Conservation (phyloP, 306 rosid species). For the Malus sylvestris region DNA sequence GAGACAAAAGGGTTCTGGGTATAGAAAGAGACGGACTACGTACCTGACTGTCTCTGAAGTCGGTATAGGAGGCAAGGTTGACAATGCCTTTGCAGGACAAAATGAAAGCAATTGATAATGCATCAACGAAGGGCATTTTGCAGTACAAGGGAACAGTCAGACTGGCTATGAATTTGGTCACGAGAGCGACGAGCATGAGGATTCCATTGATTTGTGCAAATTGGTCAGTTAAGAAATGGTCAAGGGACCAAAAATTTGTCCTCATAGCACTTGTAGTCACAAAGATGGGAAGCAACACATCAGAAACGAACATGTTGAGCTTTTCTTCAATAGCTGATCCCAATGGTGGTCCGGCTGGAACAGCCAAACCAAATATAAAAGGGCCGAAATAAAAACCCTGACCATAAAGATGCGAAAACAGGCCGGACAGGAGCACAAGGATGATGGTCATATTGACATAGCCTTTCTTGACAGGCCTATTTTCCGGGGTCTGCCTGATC, state of each 20-base stretch:
- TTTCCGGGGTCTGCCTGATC: constrained; percentile 43
- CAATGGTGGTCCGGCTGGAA: constrained; percentile 61
- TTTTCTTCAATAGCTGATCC: constrained; percentile 52
- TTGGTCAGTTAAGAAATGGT: background rate
- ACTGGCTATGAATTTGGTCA: constrained; percentile 10
- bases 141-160: constrained; percentile 19
- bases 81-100: constrained; percentile 53
- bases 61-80: constrained; percentile 17
- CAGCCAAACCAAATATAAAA: constrained; percentile 46
- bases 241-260: constrained; percentile 16
- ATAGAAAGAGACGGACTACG: background rate
- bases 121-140: constrained; percentile 37
- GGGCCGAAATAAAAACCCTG: constrained; percentile 41
- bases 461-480: constrained; percentile 31
- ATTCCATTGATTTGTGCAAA: background rate
- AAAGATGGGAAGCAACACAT: constrained; percentile 45
- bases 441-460: constrained; percentile 16
- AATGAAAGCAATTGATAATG: constrained; percentile 41
- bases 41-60: constrained; percentile 21
- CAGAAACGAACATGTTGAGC: constrained; percentile 25
- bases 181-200: background rate
- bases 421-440: constrained; percentile 23
- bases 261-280: constrained; percentile 33
- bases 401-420: background rate
- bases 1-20: background rate